Evolutionary conservation across 192 early-diverging fungal species (phyloP).

Genomic region (Linnemannia exigua): DNA sequence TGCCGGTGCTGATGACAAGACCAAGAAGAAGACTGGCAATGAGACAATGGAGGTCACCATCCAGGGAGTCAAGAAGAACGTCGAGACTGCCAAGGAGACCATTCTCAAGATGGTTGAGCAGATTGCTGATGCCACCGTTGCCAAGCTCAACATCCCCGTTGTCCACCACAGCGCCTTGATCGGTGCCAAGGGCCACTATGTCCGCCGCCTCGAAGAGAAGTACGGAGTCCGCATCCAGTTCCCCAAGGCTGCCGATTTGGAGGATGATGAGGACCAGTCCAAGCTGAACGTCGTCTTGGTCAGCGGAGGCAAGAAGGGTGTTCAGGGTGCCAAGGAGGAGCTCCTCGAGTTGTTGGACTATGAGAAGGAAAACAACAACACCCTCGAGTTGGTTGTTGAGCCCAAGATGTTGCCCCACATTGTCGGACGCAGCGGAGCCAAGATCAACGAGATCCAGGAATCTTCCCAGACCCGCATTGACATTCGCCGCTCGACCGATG

Average conservation of each 20-base stretch:
- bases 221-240: constrained; percentile 80
- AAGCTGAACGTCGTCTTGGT: constrained; percentile 81
- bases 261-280: constrained; percentile 66
- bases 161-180: constrained; percentile 81
- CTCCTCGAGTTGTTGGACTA: constrained; percentile 87
- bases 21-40: constrained; percentile 54
- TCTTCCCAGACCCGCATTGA: constrained; percentile 83
- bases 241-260: constrained; percentile 67
- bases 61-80: constrained; percentile 83
- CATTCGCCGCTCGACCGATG: constrained; percentile 61
- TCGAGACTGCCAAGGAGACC: constrained; percentile 77
- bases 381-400: constrained; percentile 75
- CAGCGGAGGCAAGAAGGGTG: constrained; percentile 87
- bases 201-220: constrained; percentile 82
- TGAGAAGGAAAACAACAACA: constrained; percentile 83
- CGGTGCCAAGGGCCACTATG: constrained; percentile 78
- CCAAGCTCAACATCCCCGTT: constrained; percentile 68
- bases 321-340: constrained; percentile 83
- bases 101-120: constrained; percentile 77
- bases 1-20: constrained; percentile 51
- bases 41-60: constrained; percentile 77
- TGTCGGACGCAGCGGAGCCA: constrained; percentile 81
- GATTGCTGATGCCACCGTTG: constrained; percentile 74
- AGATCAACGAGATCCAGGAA: constrained; percentile 82
- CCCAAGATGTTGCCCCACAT: constrained; percentile 77